Evolutionary conservation across 2,329 filamentous ascomycete species (phyloP).

Genomic region (Cladosporium cucumerinum): DNA sequence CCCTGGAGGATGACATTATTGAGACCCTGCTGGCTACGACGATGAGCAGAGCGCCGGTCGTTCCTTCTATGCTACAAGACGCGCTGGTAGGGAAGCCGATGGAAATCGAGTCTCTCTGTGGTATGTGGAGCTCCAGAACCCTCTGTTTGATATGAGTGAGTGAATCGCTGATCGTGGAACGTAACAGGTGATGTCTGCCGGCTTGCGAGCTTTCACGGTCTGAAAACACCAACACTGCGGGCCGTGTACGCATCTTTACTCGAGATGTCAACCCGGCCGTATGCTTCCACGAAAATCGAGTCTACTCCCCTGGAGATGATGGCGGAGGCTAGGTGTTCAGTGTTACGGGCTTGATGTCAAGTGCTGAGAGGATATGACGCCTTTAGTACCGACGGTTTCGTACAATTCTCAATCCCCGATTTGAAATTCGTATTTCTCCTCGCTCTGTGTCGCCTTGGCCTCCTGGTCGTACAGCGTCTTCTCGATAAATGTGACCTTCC

Average conservation of each 20-base stretch:
- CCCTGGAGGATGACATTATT: constrained; percentile 18
- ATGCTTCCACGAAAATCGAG: neutral
- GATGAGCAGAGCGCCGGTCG: constrained; percentile 18
- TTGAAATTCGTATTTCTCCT: constrained; percentile 47
- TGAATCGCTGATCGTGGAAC: neutral
- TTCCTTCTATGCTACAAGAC: constrained; percentile 28
- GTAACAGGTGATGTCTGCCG: neutral
- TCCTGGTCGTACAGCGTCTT: constrained; percentile 57
- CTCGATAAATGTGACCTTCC: constrained; percentile 60
- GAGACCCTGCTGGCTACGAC: constrained; percentile 21
- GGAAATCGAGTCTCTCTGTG: constrained; percentile 25
- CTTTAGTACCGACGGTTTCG: neutral
- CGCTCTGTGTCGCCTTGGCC: constrained; percentile 49
- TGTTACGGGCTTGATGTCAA: neutral
- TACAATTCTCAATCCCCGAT: constrained; percentile 40
- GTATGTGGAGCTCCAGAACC: constrained; percentile 13
- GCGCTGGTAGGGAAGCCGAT: constrained; percentile 23
- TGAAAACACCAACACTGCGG: neutral
- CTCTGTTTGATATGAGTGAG: too few species aligned
- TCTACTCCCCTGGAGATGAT: neutral
- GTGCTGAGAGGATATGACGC: neutral
- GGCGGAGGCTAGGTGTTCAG: neutral
- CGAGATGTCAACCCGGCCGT: neutral
- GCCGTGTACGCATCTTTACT: neutral
- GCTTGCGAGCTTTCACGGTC: neutral